Conservation (phyloP, 441 rosid genomes). For the Jatropha multifida region DNA sequence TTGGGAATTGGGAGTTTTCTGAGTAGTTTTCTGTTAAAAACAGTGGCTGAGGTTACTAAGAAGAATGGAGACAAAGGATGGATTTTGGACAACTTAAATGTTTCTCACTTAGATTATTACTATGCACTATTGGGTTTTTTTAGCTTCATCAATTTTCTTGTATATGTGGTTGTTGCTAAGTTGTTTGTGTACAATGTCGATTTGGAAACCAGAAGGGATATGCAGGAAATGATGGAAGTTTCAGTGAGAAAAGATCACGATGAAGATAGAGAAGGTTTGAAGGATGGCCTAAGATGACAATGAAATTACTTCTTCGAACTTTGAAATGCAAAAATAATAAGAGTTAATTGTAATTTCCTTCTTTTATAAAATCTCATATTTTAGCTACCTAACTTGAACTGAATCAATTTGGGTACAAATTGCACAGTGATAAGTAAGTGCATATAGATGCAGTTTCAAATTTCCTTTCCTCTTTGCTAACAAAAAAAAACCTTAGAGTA, state of each 20-base stretch:
- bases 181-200: slow-evolving; percentile 69
- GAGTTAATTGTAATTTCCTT: no score
- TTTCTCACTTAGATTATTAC: slow-evolving; percentile 73
- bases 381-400: no score
- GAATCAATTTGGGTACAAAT: no score
- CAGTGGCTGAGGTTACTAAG: slow-evolving; percentile 50
- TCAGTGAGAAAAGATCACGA: neutral
- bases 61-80: slow-evolving; percentile 50
- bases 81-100: slow-evolving; percentile 72
- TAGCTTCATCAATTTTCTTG: slow-evolving; percentile 49
- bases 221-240: slow-evolving; percentile 26
- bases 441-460: no score
- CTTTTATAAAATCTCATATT: no score
- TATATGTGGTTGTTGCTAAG: slow-evolving; percentile 57
- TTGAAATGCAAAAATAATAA: no score
- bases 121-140: slow-evolving; percentile 61
- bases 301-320: no score
- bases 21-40: slow-evolving; percentile 61
- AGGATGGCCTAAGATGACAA: no score
- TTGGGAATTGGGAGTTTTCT: slow-evolving; percentile 62
- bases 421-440: no score
- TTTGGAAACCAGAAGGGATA: slow-evolving; percentile 27
- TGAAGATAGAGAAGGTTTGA: neutral
- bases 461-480: no score
- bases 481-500: no score